Percentiles rank a stretch among this genome's conserved stretches.
These are phyloP conservation scores for Lathyrus sativus DNA, from an alignment of 306 rosid species.

Conservation along the genomic window DNA sequence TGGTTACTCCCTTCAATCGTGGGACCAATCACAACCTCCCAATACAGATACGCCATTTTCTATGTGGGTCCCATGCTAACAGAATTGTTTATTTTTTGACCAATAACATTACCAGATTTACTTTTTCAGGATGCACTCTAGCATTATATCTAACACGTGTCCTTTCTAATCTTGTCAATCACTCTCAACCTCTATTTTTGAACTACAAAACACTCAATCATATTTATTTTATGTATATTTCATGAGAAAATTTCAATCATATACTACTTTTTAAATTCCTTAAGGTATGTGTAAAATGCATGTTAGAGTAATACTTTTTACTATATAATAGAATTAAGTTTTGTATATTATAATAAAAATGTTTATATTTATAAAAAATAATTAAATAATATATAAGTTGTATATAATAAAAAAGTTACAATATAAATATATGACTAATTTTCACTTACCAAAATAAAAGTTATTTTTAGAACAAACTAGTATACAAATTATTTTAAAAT, in stretches of 20 bases:
- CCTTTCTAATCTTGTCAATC: slow-evolving; percentile 9
- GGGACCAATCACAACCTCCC: slow-evolving; percentile 46
- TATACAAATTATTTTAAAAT: too few relatives aligned
- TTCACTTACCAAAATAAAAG: too few relatives aligned
- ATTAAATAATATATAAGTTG: too few relatives aligned
- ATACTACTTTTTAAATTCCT: not conserved
- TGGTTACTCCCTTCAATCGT: slow-evolving; percentile 28
- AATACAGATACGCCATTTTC: slow-evolving; percentile 30
- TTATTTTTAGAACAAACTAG: too few relatives aligned
- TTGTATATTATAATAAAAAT: too few relatives aligned
- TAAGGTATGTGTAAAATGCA: too few relatives aligned
- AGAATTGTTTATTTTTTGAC: not conserved
- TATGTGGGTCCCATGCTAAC: not conserved
- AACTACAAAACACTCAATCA: not conserved
- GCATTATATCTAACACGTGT: slow-evolving; percentile 19
- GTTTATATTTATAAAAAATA: too few relatives aligned
- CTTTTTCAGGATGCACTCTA: slow-evolving; percentile 17
- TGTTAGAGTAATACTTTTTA: too few relatives aligned
- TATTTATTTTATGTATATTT: not conserved
- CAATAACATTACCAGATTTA: not conserved
- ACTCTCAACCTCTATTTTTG: slow-evolving; percentile 8
- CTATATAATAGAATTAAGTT: too few relatives aligned
- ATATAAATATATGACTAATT: too few relatives aligned
- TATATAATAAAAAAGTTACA: too few relatives aligned
- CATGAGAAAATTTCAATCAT: not conserved